Conservation (phyloP, 2,329 filamentous ascomycete genomes). For the Sclerotinia nivalis region DNA sequence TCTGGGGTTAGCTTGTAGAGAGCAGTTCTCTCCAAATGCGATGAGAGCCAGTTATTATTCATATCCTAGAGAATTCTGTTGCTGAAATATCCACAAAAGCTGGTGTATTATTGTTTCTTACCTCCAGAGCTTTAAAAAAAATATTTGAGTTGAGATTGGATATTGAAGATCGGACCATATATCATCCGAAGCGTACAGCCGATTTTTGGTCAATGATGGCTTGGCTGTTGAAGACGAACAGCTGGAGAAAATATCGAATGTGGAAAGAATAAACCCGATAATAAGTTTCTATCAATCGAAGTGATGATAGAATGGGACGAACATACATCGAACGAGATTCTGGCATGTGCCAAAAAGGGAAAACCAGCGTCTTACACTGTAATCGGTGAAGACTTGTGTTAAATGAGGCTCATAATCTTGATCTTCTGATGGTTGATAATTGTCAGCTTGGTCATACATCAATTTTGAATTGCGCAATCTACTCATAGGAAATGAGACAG, state of each 20-base stretch:
- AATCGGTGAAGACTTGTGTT: constrained; percentile 11
- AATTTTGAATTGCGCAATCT: constrained; percentile 15
- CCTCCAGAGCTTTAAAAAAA: neutral
- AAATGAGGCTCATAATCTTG: constrained; percentile 19
- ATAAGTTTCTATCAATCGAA: neutral
- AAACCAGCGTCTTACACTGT: constrained; percentile 12
- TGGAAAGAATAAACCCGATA: constrained; percentile 12
- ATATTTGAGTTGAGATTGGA: neutral
- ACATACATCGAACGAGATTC: constrained; percentile 11
- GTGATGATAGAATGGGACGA: neutral
- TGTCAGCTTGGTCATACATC: constrained; percentile 10
- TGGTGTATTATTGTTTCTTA: neutral
- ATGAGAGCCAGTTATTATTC: neutral
- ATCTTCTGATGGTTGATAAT: constrained; percentile 16
- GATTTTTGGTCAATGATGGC: neutral
- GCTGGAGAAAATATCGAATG: neutral
- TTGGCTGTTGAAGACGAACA: constrained; percentile 1
- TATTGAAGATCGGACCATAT: neutral
- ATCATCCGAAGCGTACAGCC: neutral
- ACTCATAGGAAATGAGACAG: neutral
- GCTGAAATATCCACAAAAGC: too few relatives aligned
- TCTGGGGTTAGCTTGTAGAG: neutral
- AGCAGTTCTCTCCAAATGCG: neutral
- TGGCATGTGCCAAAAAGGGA: neutral
- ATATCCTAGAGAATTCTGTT: neutral